Evolutionary conservation across 2,329 filamentous ascomycete species (phyloP).

Genomic region (Rutstroemia sp.): DNA sequence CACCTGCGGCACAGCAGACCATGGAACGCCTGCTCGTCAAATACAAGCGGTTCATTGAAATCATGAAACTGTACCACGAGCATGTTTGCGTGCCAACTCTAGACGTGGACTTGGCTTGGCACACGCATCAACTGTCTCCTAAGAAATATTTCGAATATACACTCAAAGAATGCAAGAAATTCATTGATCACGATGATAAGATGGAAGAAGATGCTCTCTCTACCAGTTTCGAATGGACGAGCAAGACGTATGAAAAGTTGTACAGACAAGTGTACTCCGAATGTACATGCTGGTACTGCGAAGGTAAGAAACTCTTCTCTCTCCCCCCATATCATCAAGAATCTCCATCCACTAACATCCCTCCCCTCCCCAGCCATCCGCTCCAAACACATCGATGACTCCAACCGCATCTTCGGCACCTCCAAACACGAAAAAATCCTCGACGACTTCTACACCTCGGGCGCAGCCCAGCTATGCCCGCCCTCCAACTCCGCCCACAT

Average conservation of each 20-base stretch:
- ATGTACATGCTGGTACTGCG: slow-evolving; percentile 82
- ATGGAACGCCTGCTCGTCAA: slow-evolving; percentile 58
- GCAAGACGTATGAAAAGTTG: slow-evolving; percentile 56
- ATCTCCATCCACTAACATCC: neutral
- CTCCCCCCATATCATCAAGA: neutral
- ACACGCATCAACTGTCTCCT: slow-evolving; percentile 67
- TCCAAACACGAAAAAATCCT: slow-evolving; percentile 40
- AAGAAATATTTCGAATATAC: slow-evolving; percentile 54
- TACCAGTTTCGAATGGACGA: slow-evolving; percentile 64
- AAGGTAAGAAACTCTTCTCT: slow-evolving; percentile 35
- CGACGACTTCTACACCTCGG: slow-evolving; percentile 42
- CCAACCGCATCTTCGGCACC: slow-evolving; percentile 39
- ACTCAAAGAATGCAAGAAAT: slow-evolving; percentile 39
- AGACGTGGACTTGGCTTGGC: slow-evolving; percentile 71
- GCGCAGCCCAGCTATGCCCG: slow-evolving; percentile 41
- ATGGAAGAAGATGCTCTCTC: slow-evolving; percentile 61
- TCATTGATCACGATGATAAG: slow-evolving; percentile 81
- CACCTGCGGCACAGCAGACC: slow-evolving; percentile 54
- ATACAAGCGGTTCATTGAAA: slow-evolving; percentile 54
- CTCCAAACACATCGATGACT: slow-evolving; percentile 42
- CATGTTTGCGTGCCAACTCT: slow-evolving; percentile 60
- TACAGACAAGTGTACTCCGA: slow-evolving; percentile 64
- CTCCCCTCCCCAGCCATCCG: slow-evolving; percentile 40
- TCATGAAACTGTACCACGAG: slow-evolving; percentile 44
- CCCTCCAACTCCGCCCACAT: slow-evolving; percentile 60